Conservation (phyloP, 345 rosid genomes). For the Trapa incisa region DNA sequence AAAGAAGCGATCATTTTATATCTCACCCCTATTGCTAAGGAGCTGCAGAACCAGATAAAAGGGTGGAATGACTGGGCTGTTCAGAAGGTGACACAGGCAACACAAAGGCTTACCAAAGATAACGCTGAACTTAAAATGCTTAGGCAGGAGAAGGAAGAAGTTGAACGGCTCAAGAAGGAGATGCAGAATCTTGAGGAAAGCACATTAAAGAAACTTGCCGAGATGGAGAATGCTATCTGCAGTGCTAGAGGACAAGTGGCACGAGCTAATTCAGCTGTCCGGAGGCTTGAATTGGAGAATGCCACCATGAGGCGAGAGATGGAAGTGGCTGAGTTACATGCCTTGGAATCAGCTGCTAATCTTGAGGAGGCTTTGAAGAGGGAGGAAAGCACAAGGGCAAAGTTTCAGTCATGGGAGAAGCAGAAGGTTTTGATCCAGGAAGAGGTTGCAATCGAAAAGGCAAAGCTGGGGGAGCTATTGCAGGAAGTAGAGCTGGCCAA, state of each 20-base stretch:
- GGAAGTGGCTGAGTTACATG: slow-evolving; percentile 59
- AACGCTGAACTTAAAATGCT: slow-evolving; percentile 72
- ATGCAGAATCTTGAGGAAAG: slow-evolving; percentile 63
- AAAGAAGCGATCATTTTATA: slow-evolving; percentile 47
- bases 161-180: slow-evolving; percentile 55
- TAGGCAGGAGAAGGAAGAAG: slow-evolving; percentile 85
- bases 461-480: slow-evolving; percentile 33
- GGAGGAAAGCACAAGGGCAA: slow-evolving; percentile 51
- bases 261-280: slow-evolving; percentile 53
- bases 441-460: slow-evolving; percentile 51
- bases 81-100: slow-evolving; percentile 94
- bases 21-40: slow-evolving; percentile 38
- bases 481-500: slow-evolving; percentile 43
- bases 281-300: slow-evolving; percentile 73
- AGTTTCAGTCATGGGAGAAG: slow-evolving; percentile 72
- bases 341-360: slow-evolving; percentile 57
- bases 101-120: slow-evolving; percentile 71
- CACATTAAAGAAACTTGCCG: slow-evolving; percentile 67
- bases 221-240: slow-evolving; percentile 72
- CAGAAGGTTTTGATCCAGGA: slow-evolving; percentile 58
- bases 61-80: slow-evolving; percentile 96
- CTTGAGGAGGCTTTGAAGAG: slow-evolving; percentile 64
- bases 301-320: slow-evolving; percentile 53
- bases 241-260: slow-evolving; percentile 79
- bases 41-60: slow-evolving; percentile 59